These are phyloP conservation scores for Starmera pachycereana DNA, from an alignment of 805 yeast genomes.

Conservation along the genomic window DNA sequence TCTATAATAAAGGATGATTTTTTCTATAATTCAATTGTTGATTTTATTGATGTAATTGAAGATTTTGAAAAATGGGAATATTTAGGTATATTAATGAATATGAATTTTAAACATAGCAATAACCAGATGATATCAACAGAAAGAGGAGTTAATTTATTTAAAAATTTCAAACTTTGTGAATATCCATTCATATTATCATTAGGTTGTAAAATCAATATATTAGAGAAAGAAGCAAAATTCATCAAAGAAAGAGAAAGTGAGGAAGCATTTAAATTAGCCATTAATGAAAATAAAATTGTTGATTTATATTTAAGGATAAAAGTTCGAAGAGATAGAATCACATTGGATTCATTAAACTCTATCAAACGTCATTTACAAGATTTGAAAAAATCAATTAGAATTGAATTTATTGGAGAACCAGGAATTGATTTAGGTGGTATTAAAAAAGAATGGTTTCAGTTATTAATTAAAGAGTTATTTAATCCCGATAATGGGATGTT, in stretches of 20 bases:
- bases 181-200: slow-evolving; percentile 75
- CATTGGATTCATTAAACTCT: slow-evolving; percentile 64
- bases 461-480: slow-evolving; percentile 62
- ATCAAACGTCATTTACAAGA: slow-evolving; percentile 47
- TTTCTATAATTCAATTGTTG: slow-evolving; percentile 77
- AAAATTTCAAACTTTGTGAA: slow-evolving; percentile 56
- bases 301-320: slow-evolving; percentile 61
- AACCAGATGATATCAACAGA: too few species aligned
- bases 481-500: slow-evolving; percentile 62
- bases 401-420: slow-evolving; percentile 79
- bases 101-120: too few species aligned
- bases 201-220: slow-evolving; percentile 70
- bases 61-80: slow-evolving; percentile 75
- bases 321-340: slow-evolving; percentile 57
- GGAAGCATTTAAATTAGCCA: slow-evolving; percentile 72
- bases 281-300: slow-evolving; percentile 48
- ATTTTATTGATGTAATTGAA: slow-evolving; percentile 60
- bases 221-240: slow-evolving; percentile 72
- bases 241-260: slow-evolving; percentile 84
- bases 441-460: slow-evolving; percentile 85
- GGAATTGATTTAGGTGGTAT: slow-evolving; percentile 96
- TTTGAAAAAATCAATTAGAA: slow-evolving; percentile 62
- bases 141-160: too few species aligned
- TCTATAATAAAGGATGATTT: too few species aligned
- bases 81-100: too few species aligned